phyloP scores from a whole-genome alignment of 2,329 filamentous ascomycete species.

The Neofusicoccum umdonicola region DNA sequence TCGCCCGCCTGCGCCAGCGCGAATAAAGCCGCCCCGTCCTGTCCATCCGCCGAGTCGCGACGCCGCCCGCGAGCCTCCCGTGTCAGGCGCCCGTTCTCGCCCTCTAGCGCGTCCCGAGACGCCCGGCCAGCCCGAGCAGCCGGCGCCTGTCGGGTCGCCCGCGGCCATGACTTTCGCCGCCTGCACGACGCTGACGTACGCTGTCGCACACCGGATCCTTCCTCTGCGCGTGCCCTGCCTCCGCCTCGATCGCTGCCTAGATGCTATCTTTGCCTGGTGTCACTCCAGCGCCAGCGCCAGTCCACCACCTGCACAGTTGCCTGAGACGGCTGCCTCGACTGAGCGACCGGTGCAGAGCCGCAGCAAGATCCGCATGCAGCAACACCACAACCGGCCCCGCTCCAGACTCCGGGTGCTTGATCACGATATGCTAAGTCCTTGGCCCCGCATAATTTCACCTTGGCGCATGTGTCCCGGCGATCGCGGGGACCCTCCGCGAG shows the following conservation, averaged over 20 bases:
- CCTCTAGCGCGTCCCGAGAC: background rate
- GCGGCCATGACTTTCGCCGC: background rate
- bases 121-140: background rate
- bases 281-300: background rate
- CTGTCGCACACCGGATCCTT: background rate
- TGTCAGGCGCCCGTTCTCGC: background rate
- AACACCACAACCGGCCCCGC: background rate
- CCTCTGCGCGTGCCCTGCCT: background rate
- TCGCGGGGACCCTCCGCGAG: background rate
- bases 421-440: background rate
- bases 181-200: background rate
- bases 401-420: conserved; percentile 1
- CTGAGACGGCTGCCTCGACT: background rate
- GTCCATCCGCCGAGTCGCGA: background rate
- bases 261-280: background rate
- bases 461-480: background rate
- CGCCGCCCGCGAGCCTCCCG: too few relatives aligned
- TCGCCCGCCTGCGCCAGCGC: too few relatives aligned
- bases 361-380: background rate
- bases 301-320: too few relatives aligned
- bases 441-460: background rate
- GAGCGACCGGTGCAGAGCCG: background rate
- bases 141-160: background rate
- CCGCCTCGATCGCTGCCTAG: background rate
- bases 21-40: background rate